Percentiles rank a stretch among this genome's conserved stretches.
Evolutionary conservation across 1,284 basidiomycete genomes (phyloP).

Genomic region (Pascua sp.): DNA sequence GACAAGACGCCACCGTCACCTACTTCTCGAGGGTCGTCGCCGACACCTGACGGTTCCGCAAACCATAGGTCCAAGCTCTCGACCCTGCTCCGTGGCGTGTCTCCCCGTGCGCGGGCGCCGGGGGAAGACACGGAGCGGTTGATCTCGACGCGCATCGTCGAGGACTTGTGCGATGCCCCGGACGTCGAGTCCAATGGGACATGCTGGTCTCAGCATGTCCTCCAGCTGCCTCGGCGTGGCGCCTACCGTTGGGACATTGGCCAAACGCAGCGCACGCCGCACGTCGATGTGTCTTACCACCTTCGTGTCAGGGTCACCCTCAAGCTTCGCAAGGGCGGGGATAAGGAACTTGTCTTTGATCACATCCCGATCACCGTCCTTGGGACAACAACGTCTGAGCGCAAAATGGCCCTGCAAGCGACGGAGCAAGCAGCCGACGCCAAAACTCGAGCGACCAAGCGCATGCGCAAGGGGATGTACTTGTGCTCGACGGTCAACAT

Average conservation of each 20-base stretch:
- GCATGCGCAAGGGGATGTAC: not conserved
- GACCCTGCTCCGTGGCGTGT: not conserved
- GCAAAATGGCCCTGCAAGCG: too few species aligned
- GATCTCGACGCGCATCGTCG: slow-evolving; percentile 13
- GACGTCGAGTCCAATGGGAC: slow-evolving; percentile 11
- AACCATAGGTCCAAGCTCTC: slow-evolving; percentile 7
- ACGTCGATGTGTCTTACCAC: slow-evolving; percentile 29
- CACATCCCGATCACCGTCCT: not conserved
- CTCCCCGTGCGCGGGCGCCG: not conserved
- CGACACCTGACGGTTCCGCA: slow-evolving; percentile 1
- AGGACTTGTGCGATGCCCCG: slow-evolving; percentile 19
- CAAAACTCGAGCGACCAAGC: not conserved
- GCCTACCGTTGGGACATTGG: slow-evolving; percentile 35
- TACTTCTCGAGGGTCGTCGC: not conserved
- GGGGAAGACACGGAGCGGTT: not conserved
- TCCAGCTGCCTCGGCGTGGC: slow-evolving; percentile 26
- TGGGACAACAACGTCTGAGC: not conserved
- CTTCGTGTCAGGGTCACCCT: slow-evolving; percentile 29
- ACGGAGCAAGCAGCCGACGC: slow-evolving; percentile 8
- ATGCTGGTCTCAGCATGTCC: slow-evolving; percentile 17
- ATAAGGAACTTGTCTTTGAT: slow-evolving; percentile 18
- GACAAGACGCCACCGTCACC: not conserved
- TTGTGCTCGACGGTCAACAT: not conserved
- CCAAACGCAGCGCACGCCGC: slow-evolving; percentile 29
- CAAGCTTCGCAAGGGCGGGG: slow-evolving; percentile 15